phyloP scores from a whole-genome alignment of 768 basidiomycete species.

The Boletus subparvulus region DNA sequence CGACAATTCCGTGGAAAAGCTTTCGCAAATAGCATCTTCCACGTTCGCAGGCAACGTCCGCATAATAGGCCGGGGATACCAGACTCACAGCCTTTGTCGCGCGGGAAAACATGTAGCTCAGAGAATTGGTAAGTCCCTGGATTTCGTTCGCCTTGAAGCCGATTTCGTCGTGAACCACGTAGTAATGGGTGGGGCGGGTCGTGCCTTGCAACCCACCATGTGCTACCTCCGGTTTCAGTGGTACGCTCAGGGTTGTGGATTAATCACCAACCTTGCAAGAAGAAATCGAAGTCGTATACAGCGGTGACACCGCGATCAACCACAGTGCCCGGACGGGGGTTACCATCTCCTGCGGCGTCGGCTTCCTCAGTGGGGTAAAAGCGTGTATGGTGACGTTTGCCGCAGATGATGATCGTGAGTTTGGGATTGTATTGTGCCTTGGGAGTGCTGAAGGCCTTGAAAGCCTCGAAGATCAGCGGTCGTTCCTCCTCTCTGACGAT shows the following conservation, averaged over 20 bases:
- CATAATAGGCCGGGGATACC: conserved; percentile 41
- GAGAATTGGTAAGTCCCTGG: conserved; percentile 53
- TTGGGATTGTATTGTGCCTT: conserved; percentile 43
- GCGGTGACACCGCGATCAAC: conserved; percentile 56
- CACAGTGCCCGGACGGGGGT: conserved; percentile 52
- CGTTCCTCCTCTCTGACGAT: conserved; percentile 45
- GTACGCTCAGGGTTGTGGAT: not conserved
- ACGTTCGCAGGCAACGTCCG: conserved; percentile 52
- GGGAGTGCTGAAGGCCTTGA: conserved; percentile 37
- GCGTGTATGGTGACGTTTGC: conserved; percentile 58
- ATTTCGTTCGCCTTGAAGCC: conserved; percentile 48
- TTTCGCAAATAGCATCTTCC: conserved; percentile 53
- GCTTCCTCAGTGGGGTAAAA: conserved; percentile 51
- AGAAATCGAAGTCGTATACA: conserved; percentile 56
- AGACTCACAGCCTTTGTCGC: conserved; percentile 50
- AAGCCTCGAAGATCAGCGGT: conserved; percentile 44
- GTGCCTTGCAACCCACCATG: conserved; percentile 50
- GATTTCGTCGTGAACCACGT: conserved; percentile 55
- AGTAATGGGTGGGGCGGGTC: conserved; percentile 55
- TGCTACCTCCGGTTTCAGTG: conserved; percentile 20
- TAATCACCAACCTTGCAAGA: conserved; percentile 43
- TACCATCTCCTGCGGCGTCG: conserved; percentile 45
- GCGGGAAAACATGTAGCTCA: conserved; percentile 57
- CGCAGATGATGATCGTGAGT: conserved; percentile 54
- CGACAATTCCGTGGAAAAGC: conserved; percentile 40